A percentile compares a stretch with the other conserved stretches of the same genome.
These are phyloP conservation scores for Hapsidospora chrysogenum DNA, from an alignment of 495 filamentous ascomycete species.

Conservation along the genomic window DNA sequence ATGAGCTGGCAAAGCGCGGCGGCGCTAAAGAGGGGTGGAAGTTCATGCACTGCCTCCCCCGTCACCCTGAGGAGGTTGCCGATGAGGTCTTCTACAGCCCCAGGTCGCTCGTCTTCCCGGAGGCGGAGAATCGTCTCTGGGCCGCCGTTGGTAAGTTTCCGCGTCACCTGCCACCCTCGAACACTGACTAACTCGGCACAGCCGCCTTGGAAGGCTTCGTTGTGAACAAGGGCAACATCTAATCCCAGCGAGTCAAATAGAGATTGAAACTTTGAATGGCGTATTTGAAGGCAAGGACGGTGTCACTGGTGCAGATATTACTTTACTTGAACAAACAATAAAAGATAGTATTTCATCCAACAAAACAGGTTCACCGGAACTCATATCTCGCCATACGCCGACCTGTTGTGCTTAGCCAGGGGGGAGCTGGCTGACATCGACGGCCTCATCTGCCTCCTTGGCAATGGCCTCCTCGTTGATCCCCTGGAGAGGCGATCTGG, in stretches of 20 bases:
- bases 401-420: slow-evolving; percentile 75
- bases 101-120: slow-evolving; percentile 71
- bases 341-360: background rate
- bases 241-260: slow-evolving; percentile 9
- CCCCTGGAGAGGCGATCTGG: slow-evolving; percentile 72
- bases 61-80: slow-evolving; percentile 82
- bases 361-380: background rate
- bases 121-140: slow-evolving; percentile 91
- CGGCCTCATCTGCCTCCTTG: slow-evolving; percentile 80
- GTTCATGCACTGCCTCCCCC: slow-evolving; percentile 98
- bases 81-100: slow-evolving; percentile 86
- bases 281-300: background rate
- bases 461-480: slow-evolving; percentile 54
- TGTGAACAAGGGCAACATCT: slow-evolving; percentile 63
- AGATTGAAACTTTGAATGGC: background rate
- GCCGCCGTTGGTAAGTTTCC: slow-evolving; percentile 49
- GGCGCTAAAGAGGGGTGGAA: slow-evolving; percentile 83
- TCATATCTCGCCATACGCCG: background rate
- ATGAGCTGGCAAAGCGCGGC: slow-evolving; percentile 62
- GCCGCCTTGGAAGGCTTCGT: slow-evolving; percentile 80
- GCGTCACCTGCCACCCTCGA: background rate
- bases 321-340: too few relatives aligned
- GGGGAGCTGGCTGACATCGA: slow-evolving; percentile 82
- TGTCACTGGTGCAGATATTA: too few relatives aligned
- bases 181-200: slow-evolving; percentile 11